phyloP scores from a whole-genome alignment of 768 basidiomycete species.

The Leccinum fibrillosum region DNA sequence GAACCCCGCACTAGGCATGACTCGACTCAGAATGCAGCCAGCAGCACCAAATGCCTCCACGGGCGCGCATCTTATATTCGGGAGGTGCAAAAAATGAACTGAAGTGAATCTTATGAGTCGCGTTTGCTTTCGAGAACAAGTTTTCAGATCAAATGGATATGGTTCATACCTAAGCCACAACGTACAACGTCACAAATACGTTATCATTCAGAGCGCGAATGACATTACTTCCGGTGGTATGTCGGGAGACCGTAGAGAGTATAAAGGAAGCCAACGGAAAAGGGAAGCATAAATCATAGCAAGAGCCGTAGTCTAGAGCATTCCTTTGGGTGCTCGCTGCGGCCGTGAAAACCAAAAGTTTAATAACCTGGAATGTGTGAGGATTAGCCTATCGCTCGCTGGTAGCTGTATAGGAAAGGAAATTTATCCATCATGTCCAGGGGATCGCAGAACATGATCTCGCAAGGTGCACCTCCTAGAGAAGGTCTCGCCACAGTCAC shows the following conservation, averaged over 20 bases:
- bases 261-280: background rate
- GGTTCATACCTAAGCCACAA: slow-evolving; percentile 9
- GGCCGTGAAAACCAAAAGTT: background rate
- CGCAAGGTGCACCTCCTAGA: background rate
- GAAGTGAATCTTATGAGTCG: background rate
- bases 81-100: background rate
- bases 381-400: background rate
- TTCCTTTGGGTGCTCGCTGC: background rate
- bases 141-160: background rate
- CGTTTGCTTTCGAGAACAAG: background rate
- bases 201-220: background rate
- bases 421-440: background rate
- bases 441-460: background rate
- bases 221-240: background rate
- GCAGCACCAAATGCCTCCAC: background rate
- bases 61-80: background rate
- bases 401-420: background rate
- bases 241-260: background rate
- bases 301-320: background rate
- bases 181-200: background rate
- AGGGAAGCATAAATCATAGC: background rate
- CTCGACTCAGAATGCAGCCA: too few species aligned
- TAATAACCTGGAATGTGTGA: background rate
- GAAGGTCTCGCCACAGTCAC: background rate
- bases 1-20: too few species aligned